Evolutionary conservation across 148 eudicot species (phyloP).

Genomic region (Nepenthes mirabilis): DNA sequence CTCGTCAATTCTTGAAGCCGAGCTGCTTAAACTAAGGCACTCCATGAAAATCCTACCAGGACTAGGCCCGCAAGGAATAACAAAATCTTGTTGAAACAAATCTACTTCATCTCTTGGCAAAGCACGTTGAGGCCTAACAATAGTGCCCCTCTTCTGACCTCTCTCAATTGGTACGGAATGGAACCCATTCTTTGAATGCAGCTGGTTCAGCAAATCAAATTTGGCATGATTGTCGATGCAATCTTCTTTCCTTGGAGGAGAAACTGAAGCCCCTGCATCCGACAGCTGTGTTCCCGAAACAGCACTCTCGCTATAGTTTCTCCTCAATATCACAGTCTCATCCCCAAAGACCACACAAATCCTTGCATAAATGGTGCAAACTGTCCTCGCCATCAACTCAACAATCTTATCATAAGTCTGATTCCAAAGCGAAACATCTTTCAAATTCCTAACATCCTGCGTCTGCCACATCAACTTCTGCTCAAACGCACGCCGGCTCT

Average conservation of each 20-base stretch:
- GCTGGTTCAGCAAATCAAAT: not conserved
- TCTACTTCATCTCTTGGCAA: constrained; percentile 25
- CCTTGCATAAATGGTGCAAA: constrained; percentile 32
- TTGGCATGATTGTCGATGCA: constrained; percentile 11
- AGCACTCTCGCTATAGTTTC: constrained; percentile 11
- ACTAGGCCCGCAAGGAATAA: constrained; percentile 62
- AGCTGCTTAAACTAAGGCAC: constrained; percentile 64
- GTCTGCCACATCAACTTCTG: constrained; percentile 42
- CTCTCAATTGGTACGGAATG: constrained; percentile 27
- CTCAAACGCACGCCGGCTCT: constrained; percentile 11
- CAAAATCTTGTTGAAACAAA: constrained; percentile 35
- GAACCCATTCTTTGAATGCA: constrained; percentile 6
- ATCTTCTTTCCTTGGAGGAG: constrained; percentile 12
- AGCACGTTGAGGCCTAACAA: constrained; percentile 18
- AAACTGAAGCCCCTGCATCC: not conserved
- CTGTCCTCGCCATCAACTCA: constrained; percentile 34
- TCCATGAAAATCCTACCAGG: constrained; percentile 82
- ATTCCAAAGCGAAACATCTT: constrained; percentile 43
- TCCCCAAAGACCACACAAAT: constrained; percentile 44
- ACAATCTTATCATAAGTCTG: constrained; percentile 41
- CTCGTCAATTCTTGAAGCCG: constrained; percentile 54
- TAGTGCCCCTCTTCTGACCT: constrained; percentile 16
- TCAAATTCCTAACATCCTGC: constrained; percentile 46
- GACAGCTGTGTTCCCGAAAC: constrained; percentile 14
- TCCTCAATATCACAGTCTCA: constrained; percentile 10